These are phyloP conservation scores for Pyrrhoderma lamaoense DNA, from an alignment of 1,284 basidiomycete species.

Conservation along the genomic window DNA sequence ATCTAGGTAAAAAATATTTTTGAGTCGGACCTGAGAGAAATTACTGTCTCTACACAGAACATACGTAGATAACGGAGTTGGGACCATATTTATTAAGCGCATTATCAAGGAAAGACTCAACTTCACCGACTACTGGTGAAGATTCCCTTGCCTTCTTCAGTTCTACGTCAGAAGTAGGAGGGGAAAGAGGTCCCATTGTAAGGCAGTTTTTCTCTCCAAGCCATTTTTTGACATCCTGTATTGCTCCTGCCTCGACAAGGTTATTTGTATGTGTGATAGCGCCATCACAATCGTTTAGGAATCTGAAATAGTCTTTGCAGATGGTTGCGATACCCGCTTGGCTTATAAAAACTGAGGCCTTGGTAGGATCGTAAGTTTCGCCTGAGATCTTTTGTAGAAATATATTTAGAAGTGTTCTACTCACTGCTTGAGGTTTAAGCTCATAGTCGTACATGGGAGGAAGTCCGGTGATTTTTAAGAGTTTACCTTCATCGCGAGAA, in stretches of 20 bases:
- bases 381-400: not conserved
- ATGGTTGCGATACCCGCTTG: not conserved
- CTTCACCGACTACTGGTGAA: conserved; percentile 2
- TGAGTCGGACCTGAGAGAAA: not conserved
- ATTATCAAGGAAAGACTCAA: conserved; percentile 8
- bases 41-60: not conserved
- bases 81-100: conserved; percentile 11
- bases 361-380: not conserved
- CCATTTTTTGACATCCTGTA: conserved; percentile 9
- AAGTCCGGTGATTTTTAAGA: conserved; percentile 8
- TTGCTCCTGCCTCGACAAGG: conserved; percentile 3
- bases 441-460: conserved; percentile 17
- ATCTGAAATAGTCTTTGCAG: not conserved
- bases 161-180: not conserved
- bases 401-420: not conserved
- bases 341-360: not conserved
- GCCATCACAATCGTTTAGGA: conserved; percentile 12
- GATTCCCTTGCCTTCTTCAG: conserved; percentile 2
- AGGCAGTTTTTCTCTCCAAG: not conserved
- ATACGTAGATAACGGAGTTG: conserved; percentile 16
- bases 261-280: not conserved
- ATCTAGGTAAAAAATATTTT: conserved; percentile 4
- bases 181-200: conserved; percentile 7
- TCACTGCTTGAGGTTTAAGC: conserved; percentile 6
- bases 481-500: not conserved